phyloP scores from a whole-genome alignment of 1,284 basidiomycete species.

The Cryptococcus depauperatus region DNA sequence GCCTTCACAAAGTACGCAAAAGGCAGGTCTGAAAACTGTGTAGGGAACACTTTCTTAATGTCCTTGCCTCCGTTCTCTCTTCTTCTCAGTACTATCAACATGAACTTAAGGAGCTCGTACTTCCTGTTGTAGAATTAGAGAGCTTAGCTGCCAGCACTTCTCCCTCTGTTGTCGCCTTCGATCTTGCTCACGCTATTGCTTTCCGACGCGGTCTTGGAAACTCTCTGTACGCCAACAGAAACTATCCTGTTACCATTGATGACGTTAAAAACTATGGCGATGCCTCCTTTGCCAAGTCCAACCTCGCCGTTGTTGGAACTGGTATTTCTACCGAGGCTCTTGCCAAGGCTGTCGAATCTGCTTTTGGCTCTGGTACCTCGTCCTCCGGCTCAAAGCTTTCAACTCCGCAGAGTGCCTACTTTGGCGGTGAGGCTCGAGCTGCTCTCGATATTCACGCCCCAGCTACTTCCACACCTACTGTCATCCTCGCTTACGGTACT shows the following conservation, averaged over 20 bases:
- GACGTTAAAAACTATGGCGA: conserved; percentile 63
- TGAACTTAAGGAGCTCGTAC: conserved; percentile 78
- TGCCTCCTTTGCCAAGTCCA: conserved; percentile 62
- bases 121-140: conserved; percentile 66
- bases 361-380: conserved; percentile 49
- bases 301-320: conserved; percentile 76
- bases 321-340: conserved; percentile 69
- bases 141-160: conserved; percentile 56
- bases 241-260: conserved; percentile 58
- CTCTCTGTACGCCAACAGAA: conserved; percentile 70
- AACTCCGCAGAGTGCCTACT: conserved; percentile 51
- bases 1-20: background rate
- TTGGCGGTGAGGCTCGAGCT: conserved; percentile 74
- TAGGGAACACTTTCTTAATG: conserved; percentile 77
- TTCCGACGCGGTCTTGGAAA: conserved; percentile 86
- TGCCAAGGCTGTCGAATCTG: conserved; percentile 61
- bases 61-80: conserved; percentile 73
- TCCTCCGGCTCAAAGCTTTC: conserved; percentile 5
- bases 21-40: background rate
- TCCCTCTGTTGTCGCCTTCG: conserved; percentile 54
- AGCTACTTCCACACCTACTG: conserved; percentile 56
- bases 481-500: conserved; percentile 74
- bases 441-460: conserved; percentile 47
- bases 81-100: conserved; percentile 75
- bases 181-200: conserved; percentile 75